A percentile compares a stretch with the other conserved stretches of the same genome.
Conservation (phyloP, 2,329 filamentous ascomycete genomes). For the Fusarium pininemorale region DNA sequence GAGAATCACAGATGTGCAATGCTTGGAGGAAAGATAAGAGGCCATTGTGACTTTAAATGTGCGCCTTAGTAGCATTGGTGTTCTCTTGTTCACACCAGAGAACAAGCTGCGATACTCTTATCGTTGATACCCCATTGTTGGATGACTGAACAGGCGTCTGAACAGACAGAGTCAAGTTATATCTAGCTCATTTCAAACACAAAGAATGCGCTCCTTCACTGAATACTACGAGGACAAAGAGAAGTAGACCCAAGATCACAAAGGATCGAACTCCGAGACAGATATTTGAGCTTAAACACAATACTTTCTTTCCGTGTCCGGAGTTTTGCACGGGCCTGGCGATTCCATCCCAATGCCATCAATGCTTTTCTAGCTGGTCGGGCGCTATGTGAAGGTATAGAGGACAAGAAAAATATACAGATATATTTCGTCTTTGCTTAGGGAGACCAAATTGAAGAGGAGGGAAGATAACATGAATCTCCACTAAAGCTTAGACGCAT, state of each 20-base stretch:
- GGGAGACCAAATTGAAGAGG: background rate
- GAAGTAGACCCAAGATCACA: background rate
- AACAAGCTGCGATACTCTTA: background rate
- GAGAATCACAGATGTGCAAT: accelerated
- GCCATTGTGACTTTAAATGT: background rate
- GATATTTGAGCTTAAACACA: background rate
- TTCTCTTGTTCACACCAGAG: background rate
- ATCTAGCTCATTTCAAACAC: background rate
- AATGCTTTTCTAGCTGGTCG: background rate
- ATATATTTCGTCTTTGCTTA: background rate
- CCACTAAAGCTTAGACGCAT: background rate
- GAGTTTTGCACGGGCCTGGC: background rate
- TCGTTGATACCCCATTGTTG: background rate
- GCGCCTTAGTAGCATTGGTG: background rate
- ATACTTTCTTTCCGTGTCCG: background rate
- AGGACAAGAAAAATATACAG: background rate
- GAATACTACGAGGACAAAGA: background rate
- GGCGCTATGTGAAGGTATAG: accelerated
- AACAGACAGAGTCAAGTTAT: too few relatives aligned
- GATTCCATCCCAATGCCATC: background rate
- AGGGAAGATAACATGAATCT: background rate
- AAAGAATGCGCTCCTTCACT: background rate
- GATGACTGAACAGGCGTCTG: background rate
- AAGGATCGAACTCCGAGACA: background rate
- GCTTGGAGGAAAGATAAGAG: background rate